Evolutionary conservation across 2,329 filamentous ascomycete genomes (phyloP), one percentile per base, ranked within the genome.

Genomic region (Grosmannia penicillata): DNA sequence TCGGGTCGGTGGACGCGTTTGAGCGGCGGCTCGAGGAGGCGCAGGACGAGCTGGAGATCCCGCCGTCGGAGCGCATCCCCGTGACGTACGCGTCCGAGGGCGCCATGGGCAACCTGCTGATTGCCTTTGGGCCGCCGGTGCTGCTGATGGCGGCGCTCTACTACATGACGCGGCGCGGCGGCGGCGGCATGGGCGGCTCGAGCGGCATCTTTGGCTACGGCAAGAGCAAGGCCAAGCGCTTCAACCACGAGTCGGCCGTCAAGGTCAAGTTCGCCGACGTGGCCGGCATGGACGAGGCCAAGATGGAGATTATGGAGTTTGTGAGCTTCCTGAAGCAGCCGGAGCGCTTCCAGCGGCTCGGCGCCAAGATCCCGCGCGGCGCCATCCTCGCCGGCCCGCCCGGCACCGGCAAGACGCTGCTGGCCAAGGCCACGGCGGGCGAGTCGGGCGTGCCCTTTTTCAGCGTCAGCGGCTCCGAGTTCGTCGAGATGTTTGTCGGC

Each of bases 401-500:
- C 3, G 91, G 91, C 68, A 98, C 91, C 34, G 91, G 91, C 77
- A 98, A 98, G 66, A 98, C 91, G 3, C 65, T 98, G 44, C 74
- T 98, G 33, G 91, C 91, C 45, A 98, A 98, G 65, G 91, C 91
- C 13, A 98, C 91, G 9, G 91, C 91, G 36, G 91, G 91, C 56
- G 91, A 98, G 63, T 95, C 91, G 21, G 81, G 82, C 31, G 91
- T 98, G 24, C 91, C 91, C 1, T 98, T 98, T 70, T 98, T 87
- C 71, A 94, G 84, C 53, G 91, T 98, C 51, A 95, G 86, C 58
- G 91, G 91, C 55, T 98, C 91, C 35, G 91, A 98, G 57, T 98
- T 98, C 55, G 89, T 98, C 24, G 91, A 98, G 63, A 98, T 98
- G 89, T 98, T 98, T 56, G 91, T 98, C 37, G 91, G 91, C 74